These are phyloP conservation scores for Candida tropicalis DNA, from an alignment of 1,139 yeast genomes.

Conservation along the genomic window DNA sequence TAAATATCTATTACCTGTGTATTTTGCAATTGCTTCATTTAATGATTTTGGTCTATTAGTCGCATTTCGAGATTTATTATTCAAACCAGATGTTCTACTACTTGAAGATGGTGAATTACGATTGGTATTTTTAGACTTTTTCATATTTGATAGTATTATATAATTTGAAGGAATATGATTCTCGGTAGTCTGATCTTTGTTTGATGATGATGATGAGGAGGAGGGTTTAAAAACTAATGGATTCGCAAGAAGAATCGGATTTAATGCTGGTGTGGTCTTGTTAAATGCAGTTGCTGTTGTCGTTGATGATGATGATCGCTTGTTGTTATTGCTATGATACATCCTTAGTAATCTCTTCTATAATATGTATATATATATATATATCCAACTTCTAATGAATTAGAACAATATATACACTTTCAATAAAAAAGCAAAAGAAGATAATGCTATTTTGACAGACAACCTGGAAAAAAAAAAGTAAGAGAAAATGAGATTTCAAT, in stretches of 20 bases:
- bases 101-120: background rate
- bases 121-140: background rate
- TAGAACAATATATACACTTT: too few species aligned
- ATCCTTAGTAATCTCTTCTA: background rate
- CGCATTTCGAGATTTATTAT: conserved; percentile 2
- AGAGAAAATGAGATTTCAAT: background rate
- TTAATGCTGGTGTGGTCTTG: background rate
- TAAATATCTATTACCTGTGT: conserved; percentile 54
- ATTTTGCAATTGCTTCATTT: conserved; percentile 65
- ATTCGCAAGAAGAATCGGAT: conserved; percentile 1
- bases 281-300: background rate
- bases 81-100: too few species aligned
- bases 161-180: conserved; percentile 15
- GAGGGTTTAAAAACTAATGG: conserved; percentile 7
- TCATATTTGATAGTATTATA: conserved; percentile 37
- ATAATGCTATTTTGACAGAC: background rate
- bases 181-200: conserved; percentile 5
- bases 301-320: background rate
- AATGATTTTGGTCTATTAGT: conserved; percentile 47
- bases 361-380: background rate
- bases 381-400: too few species aligned
- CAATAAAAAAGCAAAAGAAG: too few species aligned
- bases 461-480: background rate
- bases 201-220: conserved; percentile 8
- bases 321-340: conserved; percentile 1